Evolutionary conservation across 2,329 filamentous ascomycete genomes (phyloP).

Genomic region (Nemania sp.): DNA sequence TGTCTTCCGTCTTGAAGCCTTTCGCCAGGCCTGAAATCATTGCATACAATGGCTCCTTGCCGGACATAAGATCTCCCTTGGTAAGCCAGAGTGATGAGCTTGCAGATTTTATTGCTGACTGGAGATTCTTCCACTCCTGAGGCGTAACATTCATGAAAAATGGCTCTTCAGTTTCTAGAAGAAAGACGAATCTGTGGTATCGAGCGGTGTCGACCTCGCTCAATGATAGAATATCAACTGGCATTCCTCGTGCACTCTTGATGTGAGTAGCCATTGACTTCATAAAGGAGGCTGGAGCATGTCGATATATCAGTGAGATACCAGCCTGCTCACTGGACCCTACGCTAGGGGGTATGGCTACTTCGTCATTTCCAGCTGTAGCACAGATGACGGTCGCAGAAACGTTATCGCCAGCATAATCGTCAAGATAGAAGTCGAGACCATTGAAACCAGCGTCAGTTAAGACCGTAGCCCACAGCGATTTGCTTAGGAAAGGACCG

Average conservation of each 20-base stretch:
- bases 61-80: neutral
- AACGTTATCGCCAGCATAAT: slow-evolving; percentile 5
- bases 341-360: neutral
- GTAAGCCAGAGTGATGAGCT: slow-evolving; percentile 4
- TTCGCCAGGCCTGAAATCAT: slow-evolving; percentile 8
- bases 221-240: neutral
- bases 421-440: slow-evolving; percentile 9
- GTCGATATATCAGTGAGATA: slow-evolving; percentile 1
- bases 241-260: neutral
- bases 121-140: slow-evolving; percentile 1
- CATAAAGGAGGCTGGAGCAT: neutral
- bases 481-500: slow-evolving; percentile 12
- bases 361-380: neutral
- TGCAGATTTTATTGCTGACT: neutral
- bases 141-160: slow-evolving; percentile 3
- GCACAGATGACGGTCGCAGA: slow-evolving; percentile 11
- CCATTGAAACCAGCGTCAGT: slow-evolving; percentile 1
- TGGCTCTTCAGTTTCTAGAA: neutral
- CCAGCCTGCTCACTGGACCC: neutral
- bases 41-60: neutral
- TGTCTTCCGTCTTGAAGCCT: slow-evolving; percentile 6
- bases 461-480: neutral
- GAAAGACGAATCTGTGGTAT: slow-evolving; percentile 4
- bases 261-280: neutral
- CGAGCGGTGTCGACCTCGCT: neutral